Base-by-base conservation (phyloP, 2,329 filamentous ascomycete genomes). In the Teratosphaeria destructans region DNA sequence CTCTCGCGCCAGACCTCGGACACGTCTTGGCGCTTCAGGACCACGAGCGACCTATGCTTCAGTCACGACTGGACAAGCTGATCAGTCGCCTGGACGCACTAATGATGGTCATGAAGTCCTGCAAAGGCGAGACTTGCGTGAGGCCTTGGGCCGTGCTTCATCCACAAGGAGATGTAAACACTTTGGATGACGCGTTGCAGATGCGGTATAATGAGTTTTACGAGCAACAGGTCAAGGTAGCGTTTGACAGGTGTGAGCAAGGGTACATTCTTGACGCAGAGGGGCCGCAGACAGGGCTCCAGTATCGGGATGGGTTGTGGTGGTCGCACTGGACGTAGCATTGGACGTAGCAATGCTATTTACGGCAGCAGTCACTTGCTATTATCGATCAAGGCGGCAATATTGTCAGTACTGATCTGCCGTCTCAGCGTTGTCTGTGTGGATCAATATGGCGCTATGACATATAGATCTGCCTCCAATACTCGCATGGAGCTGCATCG, bases 231-330 rank as follows among this genome's bases (percentile, higher is more conserved):
- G 66, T 74, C 1, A 77, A 76, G 54, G 80, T 87, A 0, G 68
- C 71, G 3, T 86, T 80, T 62, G 73, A 74, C 1, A 75, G 76
- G 10, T 86, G 84, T 66, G 79, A 80, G 64, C 57, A 74, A 23
- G 85, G 84, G 2, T 84, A 86, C 63, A 72, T 85, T 35, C 52
- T 81, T 0, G 75, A 76, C 35, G 78, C 79, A 3, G 83, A 86
- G 68, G 83, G 83, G 0, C 79, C 80, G 19, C 67, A 69, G 54
- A 49, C 43, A n/a, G 43, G 43, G n/a, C 19, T 19, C 5, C 43
- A 49, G 43, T 49, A 49, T 49, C 16, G 43, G n/a, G 43, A 23
- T 49, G 43, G 43, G n/a, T 49, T 49, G 43, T 10, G 19, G 8
- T 49, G 43, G 43, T 49, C 43, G 43, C 43, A 47, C 7, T 47